A percentile compares a stretch with the other conserved stretches of the same genome.
Evolutionary conservation across 805 yeast species (phyloP).

Genomic region (Maudiozyma turicensis): DNA sequence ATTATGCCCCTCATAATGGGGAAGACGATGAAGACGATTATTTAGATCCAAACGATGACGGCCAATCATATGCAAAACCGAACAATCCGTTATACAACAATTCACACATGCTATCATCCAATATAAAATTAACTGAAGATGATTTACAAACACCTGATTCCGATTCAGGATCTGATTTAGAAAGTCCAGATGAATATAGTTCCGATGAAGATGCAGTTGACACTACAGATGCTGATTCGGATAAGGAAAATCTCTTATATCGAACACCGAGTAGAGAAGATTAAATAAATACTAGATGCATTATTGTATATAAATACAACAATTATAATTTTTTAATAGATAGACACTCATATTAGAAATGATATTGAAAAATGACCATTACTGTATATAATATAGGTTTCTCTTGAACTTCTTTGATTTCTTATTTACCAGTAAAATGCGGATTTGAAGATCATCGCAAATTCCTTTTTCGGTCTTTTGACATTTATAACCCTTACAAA

Average conservation of each 20-base stretch:
- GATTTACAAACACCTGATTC: conserved; percentile 14
- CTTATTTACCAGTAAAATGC: no score
- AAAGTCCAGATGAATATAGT: conserved; percentile 8
- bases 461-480: no score
- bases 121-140: conserved; percentile 7
- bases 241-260: conserved; percentile 23
- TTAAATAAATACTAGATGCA: not conserved
- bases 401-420: no score
- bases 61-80: conserved; percentile 58
- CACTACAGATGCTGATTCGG: conserved; percentile 20
- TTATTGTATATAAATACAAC: not conserved
- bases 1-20: conserved; percentile 23
- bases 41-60: conserved; percentile 75
- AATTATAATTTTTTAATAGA: not conserved
- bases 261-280: conserved; percentile 15
- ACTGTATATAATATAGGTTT: no score
- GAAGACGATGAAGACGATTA: conserved; percentile 51
- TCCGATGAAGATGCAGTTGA: conserved; percentile 6
- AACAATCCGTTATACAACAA: conserved; percentile 47
- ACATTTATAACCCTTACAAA: no score
- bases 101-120: conserved; percentile 33
- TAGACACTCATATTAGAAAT: not conserved
- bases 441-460: no score
- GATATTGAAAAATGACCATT: not conserved
- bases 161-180: conserved; percentile 11